These are phyloP conservation scores for Pelargonium myrrhifolium DNA, from an alignment of 441 rosid species.

Conservation along the genomic window DNA sequence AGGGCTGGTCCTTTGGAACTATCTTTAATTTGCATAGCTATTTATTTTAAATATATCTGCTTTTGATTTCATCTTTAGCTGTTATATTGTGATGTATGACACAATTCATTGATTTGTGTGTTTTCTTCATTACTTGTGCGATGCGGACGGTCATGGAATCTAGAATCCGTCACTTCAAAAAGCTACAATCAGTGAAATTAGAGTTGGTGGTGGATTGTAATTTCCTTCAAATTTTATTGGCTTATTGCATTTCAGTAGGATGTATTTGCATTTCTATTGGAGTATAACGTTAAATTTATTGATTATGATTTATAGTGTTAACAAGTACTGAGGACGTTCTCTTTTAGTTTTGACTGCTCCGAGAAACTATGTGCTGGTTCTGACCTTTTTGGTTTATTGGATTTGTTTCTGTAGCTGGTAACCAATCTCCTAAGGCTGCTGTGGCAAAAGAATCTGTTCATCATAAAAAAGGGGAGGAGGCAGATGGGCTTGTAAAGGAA, in stretches of 20 bases:
- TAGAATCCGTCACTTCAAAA: not conserved
- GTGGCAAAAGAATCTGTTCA: conserved; percentile 40
- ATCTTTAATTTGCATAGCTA: not conserved
- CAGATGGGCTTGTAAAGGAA: conserved; percentile 41
- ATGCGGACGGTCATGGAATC: not conserved
- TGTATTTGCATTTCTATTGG: conserved; percentile 1
- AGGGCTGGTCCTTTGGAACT: no score
- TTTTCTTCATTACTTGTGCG: no score
- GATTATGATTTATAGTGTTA: not conserved
- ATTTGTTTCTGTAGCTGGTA: conserved; percentile 24
- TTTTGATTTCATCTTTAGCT: not conserved
- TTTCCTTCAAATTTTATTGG: not conserved
- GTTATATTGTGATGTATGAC: not conserved
- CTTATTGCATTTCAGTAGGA: not conserved
- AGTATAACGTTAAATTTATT: not conserved
- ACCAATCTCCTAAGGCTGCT: conserved; percentile 31
- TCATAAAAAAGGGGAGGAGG: conserved; percentile 36
- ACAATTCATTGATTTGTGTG: not conserved
- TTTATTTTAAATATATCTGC: not conserved
- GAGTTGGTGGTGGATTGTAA: not conserved
- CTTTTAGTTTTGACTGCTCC: not conserved
- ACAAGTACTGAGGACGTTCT: not conserved
- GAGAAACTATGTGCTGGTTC: not conserved
- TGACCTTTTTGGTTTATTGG: not conserved
- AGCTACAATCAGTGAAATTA: not conserved